Evolutionary conservation across 2,329 filamentous ascomycete species (phyloP).

Genomic region (Nemania abortiva): DNA sequence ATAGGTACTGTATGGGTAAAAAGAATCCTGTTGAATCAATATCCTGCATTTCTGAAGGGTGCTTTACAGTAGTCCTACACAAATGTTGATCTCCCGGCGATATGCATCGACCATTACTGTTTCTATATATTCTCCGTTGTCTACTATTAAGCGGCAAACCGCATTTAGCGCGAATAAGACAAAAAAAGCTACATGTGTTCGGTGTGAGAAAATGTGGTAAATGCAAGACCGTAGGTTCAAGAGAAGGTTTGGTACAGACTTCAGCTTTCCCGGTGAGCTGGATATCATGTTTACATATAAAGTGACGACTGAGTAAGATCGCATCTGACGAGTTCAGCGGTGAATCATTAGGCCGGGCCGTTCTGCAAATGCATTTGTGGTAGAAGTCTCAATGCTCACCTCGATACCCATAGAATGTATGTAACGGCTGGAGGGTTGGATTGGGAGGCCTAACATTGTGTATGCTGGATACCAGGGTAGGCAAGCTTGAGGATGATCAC

Average conservation of each 20-base stretch:
- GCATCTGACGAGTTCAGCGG: background rate
- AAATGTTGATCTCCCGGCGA: slow-evolving; percentile 29
- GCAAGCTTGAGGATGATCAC: slow-evolving; percentile 30
- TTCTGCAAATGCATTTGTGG: background rate
- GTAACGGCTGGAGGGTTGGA: slow-evolving; percentile 7
- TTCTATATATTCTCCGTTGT: slow-evolving; percentile 18
- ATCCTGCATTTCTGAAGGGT: slow-evolving; percentile 1
- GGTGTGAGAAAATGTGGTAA: background rate
- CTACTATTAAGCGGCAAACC: slow-evolving; percentile 13
- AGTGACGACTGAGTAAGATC: background rate
- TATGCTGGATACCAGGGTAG: slow-evolving; percentile 17
- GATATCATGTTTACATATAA: background rate
- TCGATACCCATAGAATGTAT: slow-evolving; percentile 17
- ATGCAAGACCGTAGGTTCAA: background rate
- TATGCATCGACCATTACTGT: slow-evolving; percentile 28
- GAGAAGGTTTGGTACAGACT: background rate
- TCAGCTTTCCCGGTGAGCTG: background rate
- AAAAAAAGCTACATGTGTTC: background rate
- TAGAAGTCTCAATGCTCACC: slow-evolving; percentile 3
- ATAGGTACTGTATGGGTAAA: slow-evolving; percentile 3
- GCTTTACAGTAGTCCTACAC: background rate
- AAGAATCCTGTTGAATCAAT: background rate
- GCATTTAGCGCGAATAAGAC: slow-evolving; percentile 26
- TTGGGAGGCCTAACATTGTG: slow-evolving; percentile 11
- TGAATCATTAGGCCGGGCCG: background rate